phyloP scores from a whole-genome alignment of 257 asterid genomes.

The Dorcoceras hygrometricum region DNA sequence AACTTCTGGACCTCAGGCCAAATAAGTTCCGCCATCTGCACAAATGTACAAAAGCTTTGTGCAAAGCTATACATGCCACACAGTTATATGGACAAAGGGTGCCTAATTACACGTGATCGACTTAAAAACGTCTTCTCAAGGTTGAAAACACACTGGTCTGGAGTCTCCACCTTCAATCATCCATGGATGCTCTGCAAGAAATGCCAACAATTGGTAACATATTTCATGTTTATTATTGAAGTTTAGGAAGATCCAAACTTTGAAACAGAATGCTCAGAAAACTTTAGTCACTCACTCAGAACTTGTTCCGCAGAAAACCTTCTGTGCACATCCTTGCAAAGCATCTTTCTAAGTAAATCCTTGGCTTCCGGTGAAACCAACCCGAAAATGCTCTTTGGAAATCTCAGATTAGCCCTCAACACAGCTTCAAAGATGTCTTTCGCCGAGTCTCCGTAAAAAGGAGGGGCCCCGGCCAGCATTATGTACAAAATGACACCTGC shows the following conservation, averaged over 20 bases:
- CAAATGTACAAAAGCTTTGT: no score
- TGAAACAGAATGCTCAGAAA: not conserved
- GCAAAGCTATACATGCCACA: no score
- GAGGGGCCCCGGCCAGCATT: slow-evolving; percentile 52
- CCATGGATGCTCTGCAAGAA: slow-evolving; percentile 64
- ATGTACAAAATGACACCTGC: slow-evolving; percentile 54
- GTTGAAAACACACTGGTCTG: slow-evolving; percentile 25
- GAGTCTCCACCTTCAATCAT: slow-evolving; percentile 41
- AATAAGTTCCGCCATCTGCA: no score
- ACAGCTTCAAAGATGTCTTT: slow-evolving; percentile 47
- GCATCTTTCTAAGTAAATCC: slow-evolving; percentile 56
- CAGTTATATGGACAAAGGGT: no score
- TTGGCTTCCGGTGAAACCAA: slow-evolving; percentile 47
- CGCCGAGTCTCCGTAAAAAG: slow-evolving; percentile 53
- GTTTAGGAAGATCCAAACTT: no score
- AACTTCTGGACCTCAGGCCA: no score
- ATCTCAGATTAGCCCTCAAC: slow-evolving; percentile 49
- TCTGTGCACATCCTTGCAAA: slow-evolving; percentile 45
- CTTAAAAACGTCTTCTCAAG: slow-evolving; percentile 26
- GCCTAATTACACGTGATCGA: no score
- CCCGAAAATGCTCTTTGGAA: slow-evolving; percentile 42
- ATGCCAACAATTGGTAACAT: not conserved
- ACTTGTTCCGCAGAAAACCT: slow-evolving; percentile 57
- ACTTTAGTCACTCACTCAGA: slow-evolving; percentile 37
- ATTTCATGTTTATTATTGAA: no score